Evolutionary conservation across 2,329 filamentous ascomycete species (phyloP).

Genomic region (Xylaria sp.): DNA sequence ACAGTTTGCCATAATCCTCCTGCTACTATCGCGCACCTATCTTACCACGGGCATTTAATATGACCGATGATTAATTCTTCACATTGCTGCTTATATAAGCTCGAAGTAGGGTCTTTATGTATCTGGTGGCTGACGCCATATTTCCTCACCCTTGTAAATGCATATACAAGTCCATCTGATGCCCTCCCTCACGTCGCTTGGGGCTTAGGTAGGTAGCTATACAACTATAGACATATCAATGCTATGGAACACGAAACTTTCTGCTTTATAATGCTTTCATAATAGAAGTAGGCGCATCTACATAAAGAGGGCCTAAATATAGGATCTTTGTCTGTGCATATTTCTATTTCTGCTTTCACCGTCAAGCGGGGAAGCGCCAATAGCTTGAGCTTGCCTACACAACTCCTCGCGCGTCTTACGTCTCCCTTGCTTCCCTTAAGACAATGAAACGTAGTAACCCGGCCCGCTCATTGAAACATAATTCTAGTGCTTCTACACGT

Average conservation of each 20-base stretch:
- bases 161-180: neutral
- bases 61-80: neutral
- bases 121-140: neutral
- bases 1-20: neutral
- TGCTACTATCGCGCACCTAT: neutral
- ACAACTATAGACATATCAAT: neutral
- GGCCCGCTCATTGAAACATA: neutral
- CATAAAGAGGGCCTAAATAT: neutral
- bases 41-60: neutral
- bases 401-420: neutral
- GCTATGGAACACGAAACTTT: neutral
- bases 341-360: neutral
- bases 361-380: neutral
- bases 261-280: neutral
- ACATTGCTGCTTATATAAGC: slow-evolving; percentile 6
- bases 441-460: neutral
- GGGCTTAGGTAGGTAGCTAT: neutral
- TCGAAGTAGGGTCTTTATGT: neutral
- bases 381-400: neutral
- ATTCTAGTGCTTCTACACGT: neutral
- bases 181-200: neutral
- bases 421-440: neutral
- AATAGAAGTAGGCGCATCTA: no score
- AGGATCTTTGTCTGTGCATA: neutral
- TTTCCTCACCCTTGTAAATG: neutral